Percentiles rank a stretch among this genome's conserved stretches.
Conservation (phyloP, 495 filamentous ascomycete species). For the Aspergillus saccharolyticus region DNA sequence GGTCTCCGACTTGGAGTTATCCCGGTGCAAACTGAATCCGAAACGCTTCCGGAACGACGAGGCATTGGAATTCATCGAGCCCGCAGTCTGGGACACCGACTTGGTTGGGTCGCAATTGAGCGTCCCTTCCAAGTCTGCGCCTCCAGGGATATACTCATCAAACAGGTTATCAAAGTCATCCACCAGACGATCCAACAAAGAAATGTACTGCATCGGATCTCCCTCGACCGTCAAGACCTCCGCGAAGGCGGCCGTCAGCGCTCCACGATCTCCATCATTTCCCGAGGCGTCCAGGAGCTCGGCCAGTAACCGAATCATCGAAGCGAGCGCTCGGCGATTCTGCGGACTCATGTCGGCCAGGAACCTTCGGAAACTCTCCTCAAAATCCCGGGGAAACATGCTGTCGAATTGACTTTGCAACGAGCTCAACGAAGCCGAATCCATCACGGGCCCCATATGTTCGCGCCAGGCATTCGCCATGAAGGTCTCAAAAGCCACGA, state of each 20-base stretch:
- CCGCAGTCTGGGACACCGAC: constrained; percentile 43
- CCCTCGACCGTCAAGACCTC: constrained; percentile 78
- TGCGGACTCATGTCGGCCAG: constrained; percentile 82
- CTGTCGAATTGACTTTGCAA: constrained; percentile 73
- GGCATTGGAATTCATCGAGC: constrained; percentile 64
- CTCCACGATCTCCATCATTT: constrained; percentile 88
- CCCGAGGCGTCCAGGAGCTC: constrained; percentile 91
- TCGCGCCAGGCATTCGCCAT: constrained; percentile 82
- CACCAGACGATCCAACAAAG: constrained; percentile 83
- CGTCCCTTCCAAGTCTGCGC: constrained; percentile 37
- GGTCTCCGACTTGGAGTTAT: constrained; percentile 62
- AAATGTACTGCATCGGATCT: constrained; percentile 77
- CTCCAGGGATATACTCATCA: constrained; percentile 56
- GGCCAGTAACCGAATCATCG: constrained; percentile 76
- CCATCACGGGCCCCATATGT: constrained; percentile 79
- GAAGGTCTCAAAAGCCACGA: constrained; percentile 92
- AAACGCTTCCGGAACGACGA: constrained; percentile 82
- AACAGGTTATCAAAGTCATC: constrained; percentile 90
- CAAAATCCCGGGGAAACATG: constrained; percentile 71
- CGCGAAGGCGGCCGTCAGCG: constrained; percentile 83
- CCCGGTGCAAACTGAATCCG: constrained; percentile 69
- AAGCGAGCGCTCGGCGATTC: constrained; percentile 82
- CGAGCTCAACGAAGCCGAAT: constrained; percentile 54
- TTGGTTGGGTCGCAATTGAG: constrained; percentile 46
- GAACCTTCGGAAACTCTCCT: constrained; percentile 72